These are phyloP conservation scores for Yamadazyma triangularis DNA, from an alignment of 1,139 yeast genomes.

Conservation along the genomic window DNA sequence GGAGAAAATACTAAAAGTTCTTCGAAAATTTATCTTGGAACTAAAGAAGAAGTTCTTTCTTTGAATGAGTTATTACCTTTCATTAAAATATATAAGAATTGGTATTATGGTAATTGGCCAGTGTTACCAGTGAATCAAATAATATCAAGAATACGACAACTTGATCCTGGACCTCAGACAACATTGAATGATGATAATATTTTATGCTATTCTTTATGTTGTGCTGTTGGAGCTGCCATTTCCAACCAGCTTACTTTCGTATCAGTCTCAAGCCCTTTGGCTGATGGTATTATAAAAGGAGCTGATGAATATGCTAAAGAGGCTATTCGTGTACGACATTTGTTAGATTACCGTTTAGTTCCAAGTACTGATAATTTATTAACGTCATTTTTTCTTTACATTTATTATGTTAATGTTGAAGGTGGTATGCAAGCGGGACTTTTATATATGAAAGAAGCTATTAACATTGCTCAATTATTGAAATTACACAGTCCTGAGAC, in stretches of 20 bases:
- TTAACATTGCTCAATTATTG: slow-evolving; percentile 30
- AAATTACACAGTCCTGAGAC: slow-evolving; percentile 24
- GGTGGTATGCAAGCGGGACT: slow-evolving; percentile 24
- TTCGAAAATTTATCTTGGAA: neutral
- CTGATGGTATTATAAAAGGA: slow-evolving; percentile 14
- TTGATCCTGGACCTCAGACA: slow-evolving; percentile 7
- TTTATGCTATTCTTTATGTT: slow-evolving; percentile 23
- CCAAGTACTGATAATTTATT: slow-evolving; percentile 26
- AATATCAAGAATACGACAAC: slow-evolving; percentile 6
- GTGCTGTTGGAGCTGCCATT: slow-evolving; percentile 31
- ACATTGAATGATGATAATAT: slow-evolving; percentile 12
- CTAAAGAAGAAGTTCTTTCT: neutral
- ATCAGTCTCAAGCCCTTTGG: slow-evolving; percentile 14
- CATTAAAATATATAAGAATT: slow-evolving; percentile 28
- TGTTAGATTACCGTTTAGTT: slow-evolving; percentile 18
- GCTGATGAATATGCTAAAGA: slow-evolving; percentile 19
- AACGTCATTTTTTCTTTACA: slow-evolving; percentile 32
- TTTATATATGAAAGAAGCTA: slow-evolving; percentile 32
- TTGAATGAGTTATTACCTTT: slow-evolving; percentile 15
- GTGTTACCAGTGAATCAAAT: slow-evolving; percentile 26
- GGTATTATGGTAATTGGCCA: slow-evolving; percentile 40
- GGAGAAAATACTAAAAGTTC: no score
- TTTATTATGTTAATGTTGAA: slow-evolving; percentile 25
- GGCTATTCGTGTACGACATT: slow-evolving; percentile 21
- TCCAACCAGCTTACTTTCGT: slow-evolving; percentile 25